Evolutionary conservation across 768 basidiomycete species (phyloP), one percentile per base, ranked within the genome.

Genomic region (Lactarius tabidus): DNA sequence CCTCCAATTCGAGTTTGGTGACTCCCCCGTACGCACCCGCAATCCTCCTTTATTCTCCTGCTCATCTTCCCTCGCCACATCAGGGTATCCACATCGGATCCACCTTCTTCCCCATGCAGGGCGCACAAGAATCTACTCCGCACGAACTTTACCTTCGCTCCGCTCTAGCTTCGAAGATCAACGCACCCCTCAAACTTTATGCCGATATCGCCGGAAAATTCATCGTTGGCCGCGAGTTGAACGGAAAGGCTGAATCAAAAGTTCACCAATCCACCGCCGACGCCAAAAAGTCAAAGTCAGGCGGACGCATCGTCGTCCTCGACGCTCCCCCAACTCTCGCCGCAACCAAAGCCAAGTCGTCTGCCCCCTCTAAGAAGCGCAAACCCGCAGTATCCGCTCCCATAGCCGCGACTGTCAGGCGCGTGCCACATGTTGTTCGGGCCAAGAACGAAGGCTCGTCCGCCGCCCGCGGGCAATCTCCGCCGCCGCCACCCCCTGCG

Each of bases 61-160:
- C 38, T 41, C 17, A 43, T 36, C 23, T 35, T 23, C n/a, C 29
- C 29, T 14, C 41, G 20, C 15, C 12, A n/a, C 29, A 29, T 0
- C 31, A 69, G 68, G 68, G 86, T 29, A 81, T 92, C 45, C 78
- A 83, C 71, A 86, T 91, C 61, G 88, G 85, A 7, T 82, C 85
- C 29, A 73, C 79, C 2, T 85, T 84, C 78, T 92, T 85, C 64
- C 79, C 87, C 1, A 82, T 90, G 79, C 78, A 76, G 2, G 74
- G 80, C 6, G 74, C 75, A 62, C 78, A 78, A 62, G 90, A 90
- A 74, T 79, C 78, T 65, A 72, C 79, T 1, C 78, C 81, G 9
- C 88, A 91, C 69, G 91, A 93, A 67, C 80, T 93, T 35, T 93
- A 90, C 74, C 80, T 91, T 26, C 83, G 89, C 18, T 77, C 84